Evolutionary conservation across 2,329 filamentous ascomycete species (phyloP), one percentile per base, ranked within the genome.

Genomic region (Lecanicillium sp.): DNA sequence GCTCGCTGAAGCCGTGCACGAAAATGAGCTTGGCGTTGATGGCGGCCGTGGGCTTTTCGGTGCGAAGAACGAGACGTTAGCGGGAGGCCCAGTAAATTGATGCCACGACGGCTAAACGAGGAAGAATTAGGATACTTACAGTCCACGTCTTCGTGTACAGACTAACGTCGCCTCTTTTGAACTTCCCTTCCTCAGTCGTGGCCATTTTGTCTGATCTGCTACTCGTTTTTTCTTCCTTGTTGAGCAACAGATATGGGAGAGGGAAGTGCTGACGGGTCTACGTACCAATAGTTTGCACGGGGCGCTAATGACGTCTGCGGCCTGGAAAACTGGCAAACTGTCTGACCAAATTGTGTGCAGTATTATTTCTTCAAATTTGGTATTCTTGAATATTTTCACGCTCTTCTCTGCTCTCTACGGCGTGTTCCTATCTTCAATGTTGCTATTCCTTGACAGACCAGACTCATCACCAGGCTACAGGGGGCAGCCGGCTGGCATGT

Each of bases 1-100:
- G 88, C 66, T 95, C 90, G 64, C 82, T 89, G 74, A 90, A 96
- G 59, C 90, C 90, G 68, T 96, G 90, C 54, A 96, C 71, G 66
- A 94, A 86, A 58, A 93, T 74, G 42, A 95, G 65, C 56, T 86
- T 86, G 29, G 90, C 90, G 58, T 77, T 78, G 48, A 77, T 66
- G 11, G 74, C 66, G 12, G 70, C 74, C 24, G 74, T 64, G 24
- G 80, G 79, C 82, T 82, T 39, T 17, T 17, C 10, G 14, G 10
- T 12, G 15, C n/a, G 29, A 27, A 35, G 36, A 35, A 41, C 15
- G 5, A 37, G 42, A 36, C n/a, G 20, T 23, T 19, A 32, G 24
- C 14, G 33, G 12, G 29, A 30, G 14, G 5, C 5, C 5, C 14
- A 12, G 26, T 21, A n/a, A 24, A 33, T 24, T 26, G 10, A n/a